These are phyloP conservation scores for Aegilops speltoides DNA, from an alignment of 176 grass and related monocot species.

Conservation along the genomic window DNA sequence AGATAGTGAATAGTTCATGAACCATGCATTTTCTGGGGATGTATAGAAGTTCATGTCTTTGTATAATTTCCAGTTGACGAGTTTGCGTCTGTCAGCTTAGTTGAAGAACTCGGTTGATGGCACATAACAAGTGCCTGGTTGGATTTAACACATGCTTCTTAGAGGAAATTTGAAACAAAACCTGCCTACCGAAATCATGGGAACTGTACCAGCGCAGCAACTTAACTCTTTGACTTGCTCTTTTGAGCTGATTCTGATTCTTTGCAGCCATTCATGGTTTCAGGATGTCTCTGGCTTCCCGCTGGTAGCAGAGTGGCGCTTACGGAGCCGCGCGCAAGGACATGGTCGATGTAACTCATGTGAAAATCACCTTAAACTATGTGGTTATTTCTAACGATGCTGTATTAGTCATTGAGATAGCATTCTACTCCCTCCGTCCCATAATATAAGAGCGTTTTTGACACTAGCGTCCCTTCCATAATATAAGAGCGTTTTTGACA, in stretches of 20 bases:
- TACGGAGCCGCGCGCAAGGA: not conserved
- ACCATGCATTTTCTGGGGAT: not conserved
- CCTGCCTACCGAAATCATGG: not conserved
- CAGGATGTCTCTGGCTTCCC: not conserved
- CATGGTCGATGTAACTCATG: not conserved
- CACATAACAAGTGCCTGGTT: not conserved
- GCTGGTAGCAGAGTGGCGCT: not conserved
- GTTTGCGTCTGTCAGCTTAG: not conserved
- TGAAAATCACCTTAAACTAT: constrained; percentile 1
- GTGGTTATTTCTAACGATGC: not conserved
- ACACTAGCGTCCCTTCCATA: no score
- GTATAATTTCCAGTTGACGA: not conserved
- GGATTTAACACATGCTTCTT: not conserved
- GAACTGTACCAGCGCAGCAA: not conserved
- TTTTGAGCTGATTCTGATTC: not conserved
- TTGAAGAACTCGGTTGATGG: constrained; percentile 2
- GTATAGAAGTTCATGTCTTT: not conserved
- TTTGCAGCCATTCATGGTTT: not conserved
- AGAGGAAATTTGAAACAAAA: not conserved
- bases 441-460: no score
- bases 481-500: no score
- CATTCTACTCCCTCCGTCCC: not conserved
- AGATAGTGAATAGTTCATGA: not conserved
- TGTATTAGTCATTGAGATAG: not conserved
- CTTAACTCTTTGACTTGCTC: not conserved